These are phyloP conservation scores for Clonostachys rosea DNA, from an alignment of 2,329 filamentous ascomycete genomes.

Conservation along the genomic window DNA sequence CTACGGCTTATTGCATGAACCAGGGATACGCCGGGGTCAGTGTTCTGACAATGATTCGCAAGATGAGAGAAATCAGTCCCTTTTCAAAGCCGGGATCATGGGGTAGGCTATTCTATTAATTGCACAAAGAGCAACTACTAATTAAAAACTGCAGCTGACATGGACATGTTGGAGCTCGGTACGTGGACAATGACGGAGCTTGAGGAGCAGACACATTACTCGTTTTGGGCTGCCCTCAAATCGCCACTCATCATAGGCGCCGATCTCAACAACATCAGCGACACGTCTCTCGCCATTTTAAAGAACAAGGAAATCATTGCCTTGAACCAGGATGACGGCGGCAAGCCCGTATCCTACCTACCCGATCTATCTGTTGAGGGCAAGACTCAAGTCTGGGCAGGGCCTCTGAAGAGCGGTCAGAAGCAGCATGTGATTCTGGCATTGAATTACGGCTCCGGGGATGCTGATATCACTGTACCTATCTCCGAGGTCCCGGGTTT, in stretches of 20 bases:
- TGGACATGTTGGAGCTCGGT: constrained; percentile 37
- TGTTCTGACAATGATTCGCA: neutral
- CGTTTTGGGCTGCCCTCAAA: constrained; percentile 39
- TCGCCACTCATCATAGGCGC: constrained; percentile 36
- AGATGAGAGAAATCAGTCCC: neutral
- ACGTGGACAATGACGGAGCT: constrained; percentile 25
- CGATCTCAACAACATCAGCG: constrained; percentile 18
- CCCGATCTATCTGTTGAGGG: constrained; percentile 12
- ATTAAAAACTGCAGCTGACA: constrained; percentile 14
- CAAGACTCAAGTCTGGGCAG: constrained; percentile 18
- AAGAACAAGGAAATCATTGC: constrained; percentile 14
- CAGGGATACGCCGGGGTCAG: neutral
- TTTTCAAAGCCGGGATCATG: neutral
- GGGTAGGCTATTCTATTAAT: neutral
- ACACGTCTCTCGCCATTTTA: constrained; percentile 9
- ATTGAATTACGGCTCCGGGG: neutral
- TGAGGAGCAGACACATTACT: constrained; percentile 35
- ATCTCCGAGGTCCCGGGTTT: neutral
- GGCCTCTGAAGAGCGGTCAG: constrained; percentile 8
- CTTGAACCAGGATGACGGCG: constrained; percentile 27
- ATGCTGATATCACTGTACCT: neutral
- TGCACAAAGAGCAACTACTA: neutral
- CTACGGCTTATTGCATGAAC: neutral
- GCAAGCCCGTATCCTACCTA: constrained; percentile 15
- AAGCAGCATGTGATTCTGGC: neutral